A percentile compares a stretch with the other conserved stretches of the same genome.
These are phyloP conservation scores for Megacollybia marginata DNA, from an alignment of 768 basidiomycete species.

Conservation along the genomic window DNA sequence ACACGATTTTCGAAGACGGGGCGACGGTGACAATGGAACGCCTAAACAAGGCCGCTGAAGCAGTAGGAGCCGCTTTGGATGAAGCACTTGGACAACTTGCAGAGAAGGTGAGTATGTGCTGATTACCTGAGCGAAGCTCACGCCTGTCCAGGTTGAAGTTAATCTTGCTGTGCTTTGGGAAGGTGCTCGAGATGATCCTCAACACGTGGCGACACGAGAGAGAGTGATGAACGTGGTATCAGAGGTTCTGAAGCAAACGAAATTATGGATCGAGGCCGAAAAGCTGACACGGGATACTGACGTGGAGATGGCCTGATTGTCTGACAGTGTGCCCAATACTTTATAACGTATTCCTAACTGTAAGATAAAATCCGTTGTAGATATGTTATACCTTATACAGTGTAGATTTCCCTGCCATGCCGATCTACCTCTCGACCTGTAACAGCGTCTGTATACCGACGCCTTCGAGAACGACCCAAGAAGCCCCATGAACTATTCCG, in stretches of 20 bases:
- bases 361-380: not conserved
- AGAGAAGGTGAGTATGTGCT: slow-evolving; percentile 36
- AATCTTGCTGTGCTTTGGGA: slow-evolving; percentile 57
- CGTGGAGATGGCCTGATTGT: not conserved
- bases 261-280: slow-evolving; percentile 36
- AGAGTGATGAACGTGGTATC: slow-evolving; percentile 29
- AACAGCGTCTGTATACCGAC: slow-evolving; percentile 39
- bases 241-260: slow-evolving; percentile 34
- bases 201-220: slow-evolving; percentile 32
- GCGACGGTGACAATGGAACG: slow-evolving; percentile 43
- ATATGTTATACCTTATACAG: not conserved
- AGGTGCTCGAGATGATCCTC: slow-evolving; percentile 38
- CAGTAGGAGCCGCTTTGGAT: slow-evolving; percentile 42
- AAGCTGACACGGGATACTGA: slow-evolving; percentile 10
- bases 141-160: slow-evolving; percentile 35
- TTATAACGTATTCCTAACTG: not conserved
- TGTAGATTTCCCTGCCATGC: slow-evolving; percentile 26
- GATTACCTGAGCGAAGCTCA: slow-evolving; percentile 1
- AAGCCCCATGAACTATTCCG: slow-evolving; percentile 46
- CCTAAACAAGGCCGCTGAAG: slow-evolving; percentile 37
- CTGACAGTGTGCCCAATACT: not conserved
- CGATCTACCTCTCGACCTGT: slow-evolving; percentile 49
- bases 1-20: slow-evolving; percentile 44
- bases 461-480: slow-evolving; percentile 43
- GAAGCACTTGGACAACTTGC: slow-evolving; percentile 42